phyloP scores from a whole-genome alignment of 345 rosid species.

The Rubroshorea leprosula region DNA sequence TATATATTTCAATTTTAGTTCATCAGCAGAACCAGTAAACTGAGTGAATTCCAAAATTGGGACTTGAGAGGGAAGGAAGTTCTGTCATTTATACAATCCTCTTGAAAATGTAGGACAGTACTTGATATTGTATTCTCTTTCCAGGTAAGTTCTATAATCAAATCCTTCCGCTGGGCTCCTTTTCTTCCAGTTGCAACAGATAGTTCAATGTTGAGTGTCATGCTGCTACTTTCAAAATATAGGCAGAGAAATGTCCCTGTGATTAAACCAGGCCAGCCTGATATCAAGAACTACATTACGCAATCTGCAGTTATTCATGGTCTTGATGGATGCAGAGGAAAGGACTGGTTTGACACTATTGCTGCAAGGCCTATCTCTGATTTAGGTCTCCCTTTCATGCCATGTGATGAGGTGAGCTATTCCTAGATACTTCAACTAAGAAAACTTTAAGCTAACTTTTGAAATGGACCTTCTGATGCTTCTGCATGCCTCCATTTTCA shows the following conservation, averaged over 20 bases:
- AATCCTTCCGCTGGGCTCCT: constrained; percentile 76
- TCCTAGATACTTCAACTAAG: not conserved
- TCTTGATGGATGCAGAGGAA: constrained; percentile 72
- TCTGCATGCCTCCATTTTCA: constrained; percentile 20
- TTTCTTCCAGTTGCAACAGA: constrained; percentile 69
- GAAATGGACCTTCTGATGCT: not conserved
- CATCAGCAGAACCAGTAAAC: too few species aligned
- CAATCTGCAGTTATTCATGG: constrained; percentile 81
- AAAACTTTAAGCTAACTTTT: constrained; percentile 2
- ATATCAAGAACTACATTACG: constrained; percentile 74
- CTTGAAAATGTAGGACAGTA: not conserved
- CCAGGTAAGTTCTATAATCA: constrained; percentile 68
- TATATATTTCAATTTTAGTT: too few species aligned
- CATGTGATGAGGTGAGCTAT: constrained; percentile 44
- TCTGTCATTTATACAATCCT: too few species aligned
- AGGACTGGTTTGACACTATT: constrained; percentile 89
- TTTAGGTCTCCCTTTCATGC: constrained; percentile 84
- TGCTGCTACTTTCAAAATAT: constrained; percentile 76
- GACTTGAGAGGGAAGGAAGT: too few species aligned
- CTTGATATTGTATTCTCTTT: not conserved
- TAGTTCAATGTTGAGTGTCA: constrained; percentile 75
- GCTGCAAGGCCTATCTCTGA: constrained; percentile 56
- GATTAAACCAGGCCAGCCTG: constrained; percentile 57
- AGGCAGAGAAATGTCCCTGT: constrained; percentile 76
- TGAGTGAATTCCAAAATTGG: too few species aligned